A percentile compares a stretch with the other conserved stretches of the same genome.
Conservation (phyloP, 768 basidiomycete genomes). For the Strobilomyces confusus region DNA sequence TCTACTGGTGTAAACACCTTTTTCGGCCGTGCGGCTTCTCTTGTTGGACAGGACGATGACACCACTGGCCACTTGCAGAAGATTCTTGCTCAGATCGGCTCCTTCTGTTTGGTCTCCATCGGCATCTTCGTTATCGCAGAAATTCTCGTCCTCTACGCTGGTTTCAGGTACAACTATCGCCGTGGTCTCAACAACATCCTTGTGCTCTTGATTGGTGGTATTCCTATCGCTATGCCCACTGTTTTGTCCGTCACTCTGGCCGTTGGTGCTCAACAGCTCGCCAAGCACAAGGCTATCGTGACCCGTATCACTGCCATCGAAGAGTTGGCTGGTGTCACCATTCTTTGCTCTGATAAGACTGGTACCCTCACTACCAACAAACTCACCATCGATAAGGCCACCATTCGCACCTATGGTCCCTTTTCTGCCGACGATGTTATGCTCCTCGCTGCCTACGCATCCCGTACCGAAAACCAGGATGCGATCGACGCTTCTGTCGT, state of each 20-base stretch:
- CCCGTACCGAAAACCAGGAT: constrained; percentile 98
- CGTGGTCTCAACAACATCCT: constrained; percentile 96
- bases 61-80: constrained; percentile 98
- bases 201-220: constrained; percentile 98
- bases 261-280: constrained; percentile 97
- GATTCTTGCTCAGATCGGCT: constrained; percentile 96
- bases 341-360: constrained; percentile 98
- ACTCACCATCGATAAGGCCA: constrained; percentile 92
- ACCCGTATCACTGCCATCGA: constrained; percentile 99
- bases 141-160: constrained; percentile 90
- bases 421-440: constrained; percentile 90
- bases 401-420: constrained; percentile 86
- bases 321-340: constrained; percentile 96
- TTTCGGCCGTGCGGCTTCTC: constrained; percentile 97
- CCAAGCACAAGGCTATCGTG: constrained; percentile 99
- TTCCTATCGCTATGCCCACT: constrained; percentile 99
- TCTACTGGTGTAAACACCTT: constrained; percentile 97
- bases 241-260: constrained; percentile 97
- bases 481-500: constrained; percentile 92
- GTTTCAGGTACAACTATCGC: constrained; percentile 87
- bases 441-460: constrained; percentile 92
- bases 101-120: constrained; percentile 95
- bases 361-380: constrained; percentile 99
- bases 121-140: constrained; percentile 95
- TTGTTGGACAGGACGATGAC: constrained; percentile 97